Evolutionary conservation across 495 filamentous ascomycete genomes (phyloP), one percentile per base, ranked within the genome.

Genomic region (Darksidea phi): DNA sequence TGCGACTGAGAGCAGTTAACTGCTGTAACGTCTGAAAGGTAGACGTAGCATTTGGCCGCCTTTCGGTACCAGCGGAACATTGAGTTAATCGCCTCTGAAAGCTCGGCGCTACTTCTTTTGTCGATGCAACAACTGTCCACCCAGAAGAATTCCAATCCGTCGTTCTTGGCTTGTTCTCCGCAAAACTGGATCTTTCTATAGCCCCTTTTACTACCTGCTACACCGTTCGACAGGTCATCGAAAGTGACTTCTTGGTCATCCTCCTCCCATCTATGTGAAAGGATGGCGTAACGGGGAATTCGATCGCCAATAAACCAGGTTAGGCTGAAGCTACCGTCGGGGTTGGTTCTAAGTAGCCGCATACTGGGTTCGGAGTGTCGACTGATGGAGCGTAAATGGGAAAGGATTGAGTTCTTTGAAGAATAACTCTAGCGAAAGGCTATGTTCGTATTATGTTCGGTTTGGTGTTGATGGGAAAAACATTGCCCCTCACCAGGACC

Each of bases 41-140:
- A 66, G 6, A 54, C 57, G 42, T 56, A 56, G 57, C 65, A 68
- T n/a, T 28, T 18, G 13, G 10, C 23, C 23, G 65, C 55, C 12
- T 57, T 38, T 8, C 23, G 18, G 37, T 68, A 68, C 48, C 57
- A 66, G 3, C 37, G 36, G 45, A 23, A 68, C 65, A 68, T 68
- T 21, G 51, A 58, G 46, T 68, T 65, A 32, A 68, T 61, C 13
- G 63, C 49, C 34, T 56, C 42, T 10, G 48, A 32, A 6, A 64
- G 55, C 47, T 68, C 65, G 37, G 43, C 48, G 20, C 23, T 42
- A 34, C 17, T 56, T 15, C 15, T 38, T 37, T 68, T 65, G 43
- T 66, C 52, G 26, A 68, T 68, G 24, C 55, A 68, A 36, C 61
- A 65, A 8, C 55, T 61, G 42, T 68, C 65, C n/a, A 68, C 46